Evolutionary conservation across 306 rosid species (phyloP), one percentile per base, ranked within the genome.

Genomic region (Begonia fuchsioides): DNA sequence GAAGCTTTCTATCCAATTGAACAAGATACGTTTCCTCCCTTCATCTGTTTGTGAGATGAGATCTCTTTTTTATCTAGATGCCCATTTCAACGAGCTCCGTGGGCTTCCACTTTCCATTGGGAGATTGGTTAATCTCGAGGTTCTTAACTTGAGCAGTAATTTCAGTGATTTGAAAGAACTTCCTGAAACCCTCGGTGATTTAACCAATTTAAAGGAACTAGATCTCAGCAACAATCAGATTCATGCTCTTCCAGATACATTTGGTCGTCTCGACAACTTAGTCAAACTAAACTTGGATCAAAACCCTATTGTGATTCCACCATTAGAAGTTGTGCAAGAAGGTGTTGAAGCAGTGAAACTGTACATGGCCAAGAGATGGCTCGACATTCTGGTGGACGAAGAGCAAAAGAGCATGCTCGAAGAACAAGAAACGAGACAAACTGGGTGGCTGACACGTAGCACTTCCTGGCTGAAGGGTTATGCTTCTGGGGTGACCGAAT

Each of bases 181-280:
- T 54, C 94, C 98, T 0, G 85, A 84, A 41, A 68, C 95, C 10
- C 58, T 85, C 51, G 78, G 95, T 53, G 98, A 84, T 57, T 67
- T 90, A 57, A 67, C 44, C 72, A 76, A 65, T 74, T 92, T 90
- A 55, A 84, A 53, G 67, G 98, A 90, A 32, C 63, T 90, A 53
- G 95, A 90, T 56, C 74, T 90, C 62, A 79, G 97, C 73, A 82
- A 90, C 81, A 85, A 90, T 66, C 98, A 90, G 69, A 82, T 90
- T 47, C 78, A 62, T 44, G 74, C 80, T 16, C 94, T 90, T 50
- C 98, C 94, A 7, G 82, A 71, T 15, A 68, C 92, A 39, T 81
- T 90, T 41, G 94, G 98, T 9, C 84, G 95, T 60, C 94, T 90
- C 11, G 76, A 84, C 44, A 71, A 62, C 51, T 49, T 90, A 72